phyloP scores from a whole-genome alignment of 345 rosid species.

The Mercurialis annua region DNA sequence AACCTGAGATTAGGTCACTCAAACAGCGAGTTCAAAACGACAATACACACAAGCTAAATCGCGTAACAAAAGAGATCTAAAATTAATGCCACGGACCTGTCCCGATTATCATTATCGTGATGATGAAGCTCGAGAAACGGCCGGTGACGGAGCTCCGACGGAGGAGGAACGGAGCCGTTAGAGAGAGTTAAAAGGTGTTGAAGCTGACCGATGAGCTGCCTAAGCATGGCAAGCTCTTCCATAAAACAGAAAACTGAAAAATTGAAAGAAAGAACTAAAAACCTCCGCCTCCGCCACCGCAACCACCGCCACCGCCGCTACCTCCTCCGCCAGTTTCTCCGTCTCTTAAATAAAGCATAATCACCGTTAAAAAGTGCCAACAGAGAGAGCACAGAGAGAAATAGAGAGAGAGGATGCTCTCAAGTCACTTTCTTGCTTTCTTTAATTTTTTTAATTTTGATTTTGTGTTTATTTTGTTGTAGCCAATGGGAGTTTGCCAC shows the following conservation, averaged over 20 bases:
- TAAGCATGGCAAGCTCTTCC: conserved; percentile 96
- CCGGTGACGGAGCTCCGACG: conserved; percentile 24
- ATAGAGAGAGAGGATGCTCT: too few species aligned
- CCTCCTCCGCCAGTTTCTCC: too few species aligned
- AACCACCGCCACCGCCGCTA: too few species aligned
- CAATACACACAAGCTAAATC: conserved; percentile 1
- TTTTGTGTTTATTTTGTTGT: conserved; percentile 8
- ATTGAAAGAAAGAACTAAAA: not conserved
- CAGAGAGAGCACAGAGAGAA: not conserved
- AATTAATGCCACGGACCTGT: conserved; percentile 18
- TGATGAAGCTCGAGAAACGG: conserved; percentile 36
- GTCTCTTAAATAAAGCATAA: too few species aligned
- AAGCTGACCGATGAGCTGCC: conserved; percentile 96
- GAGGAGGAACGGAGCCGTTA: conserved; percentile 56
- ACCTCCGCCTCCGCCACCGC: too few species aligned
- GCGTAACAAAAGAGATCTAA: conserved; percentile 20
- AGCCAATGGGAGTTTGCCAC: conserved; percentile 12
- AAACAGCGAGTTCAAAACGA: not conserved
- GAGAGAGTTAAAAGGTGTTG: conserved; percentile 65
- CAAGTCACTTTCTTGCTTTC: not conserved
- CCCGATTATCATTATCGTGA: conserved; percentile 36
- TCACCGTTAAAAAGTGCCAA: not conserved
- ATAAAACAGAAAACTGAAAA: conserved; percentile 8
- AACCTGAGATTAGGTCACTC: not conserved
- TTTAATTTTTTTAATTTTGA: not conserved